phyloP scores from a whole-genome alignment of 306 rosid species.

The Styphnolobium japonicum region DNA sequence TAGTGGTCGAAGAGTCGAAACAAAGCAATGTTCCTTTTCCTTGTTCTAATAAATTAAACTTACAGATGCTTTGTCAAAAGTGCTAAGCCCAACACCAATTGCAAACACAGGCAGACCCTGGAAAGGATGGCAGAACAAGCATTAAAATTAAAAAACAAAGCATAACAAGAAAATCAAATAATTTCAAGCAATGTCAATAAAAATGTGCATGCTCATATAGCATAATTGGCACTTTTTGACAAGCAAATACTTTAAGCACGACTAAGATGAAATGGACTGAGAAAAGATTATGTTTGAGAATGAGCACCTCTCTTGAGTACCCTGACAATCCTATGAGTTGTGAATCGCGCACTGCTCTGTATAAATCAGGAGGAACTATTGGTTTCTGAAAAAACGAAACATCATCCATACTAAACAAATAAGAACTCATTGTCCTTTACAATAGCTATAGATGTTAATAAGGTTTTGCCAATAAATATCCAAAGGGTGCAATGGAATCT shows the following conservation, averaged over 20 bases:
- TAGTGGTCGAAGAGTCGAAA: neutral
- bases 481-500: neutral
- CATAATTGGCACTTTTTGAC: neutral
- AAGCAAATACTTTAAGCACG: neutral
- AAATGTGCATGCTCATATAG: neutral
- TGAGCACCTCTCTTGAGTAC: slow-evolving; percentile 84
- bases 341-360: slow-evolving; percentile 80
- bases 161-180: neutral
- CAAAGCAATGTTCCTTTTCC: slow-evolving; percentile 5
- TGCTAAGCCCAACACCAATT: slow-evolving; percentile 81
- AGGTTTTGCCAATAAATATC: slow-evolving; percentile 16
- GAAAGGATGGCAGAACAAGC: slow-evolving; percentile 14
- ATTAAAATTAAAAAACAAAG: neutral
- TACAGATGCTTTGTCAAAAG: slow-evolving; percentile 94
- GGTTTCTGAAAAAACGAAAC: slow-evolving; percentile 73
- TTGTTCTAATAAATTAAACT: slow-evolving; percentile 37
- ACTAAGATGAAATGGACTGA: neutral
- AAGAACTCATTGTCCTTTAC: slow-evolving; percentile 15
- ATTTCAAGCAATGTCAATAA: neutral
- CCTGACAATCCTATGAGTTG: slow-evolving; percentile 95
- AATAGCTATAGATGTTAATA: neutral
- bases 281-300: slow-evolving; percentile 13
- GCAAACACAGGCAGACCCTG: slow-evolving; percentile 95
- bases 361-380: slow-evolving; percentile 68
- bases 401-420: slow-evolving; percentile 17